Base-by-base conservation (phyloP, 2,329 filamentous ascomycete species). In the Aspergillus versicolor region DNA sequence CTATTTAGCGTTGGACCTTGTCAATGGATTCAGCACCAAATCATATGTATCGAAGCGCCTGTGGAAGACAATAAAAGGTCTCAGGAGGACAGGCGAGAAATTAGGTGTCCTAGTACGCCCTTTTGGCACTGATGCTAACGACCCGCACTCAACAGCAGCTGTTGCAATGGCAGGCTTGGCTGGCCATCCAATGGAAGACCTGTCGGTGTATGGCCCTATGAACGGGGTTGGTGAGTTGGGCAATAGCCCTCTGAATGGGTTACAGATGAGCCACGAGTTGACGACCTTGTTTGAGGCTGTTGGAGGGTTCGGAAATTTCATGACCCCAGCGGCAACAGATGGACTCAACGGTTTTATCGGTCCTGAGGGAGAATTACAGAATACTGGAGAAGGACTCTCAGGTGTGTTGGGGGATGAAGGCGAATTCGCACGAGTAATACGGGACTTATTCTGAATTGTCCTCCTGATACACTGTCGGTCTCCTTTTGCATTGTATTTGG, bases 161-260 rank as follows among this genome's bases (percentile, higher is more conserved):
- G 82, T 87, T 5, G 84, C 85, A 8, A 87, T 88, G 85, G 85
- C 84, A 9, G 84, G 84, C 1, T 74, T 88, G 17, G 85, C 85
- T 2, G 85, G 85, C 5, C 84, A 87, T 66, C 79, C 81, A 27
- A 82, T 87, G 15, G 83, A 87, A 56, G 81, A 84, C 56, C 70
- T 84, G 57, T 77, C 81, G 0, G 67, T 84, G 21, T 84, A 81
- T 56, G 70, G 70, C 8, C 54, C 68, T 34, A 69, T 75, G 40
- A 73, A 70, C 58, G 73, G 73, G 21, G 58, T 64, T 5, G 64
- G 67, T 24, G 76, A 78, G 38, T 66, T 81, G 12, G 81, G 81
- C 22, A 82, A 78, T 40, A 84, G 80, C 62, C 84, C 84, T 3
- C 65, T 79, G 49, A 83, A 87, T 63, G 81, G 81, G 8, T 80